Conservation (phyloP, 352 stramenopile genomes). For the Pythium myriotylum region DNA sequence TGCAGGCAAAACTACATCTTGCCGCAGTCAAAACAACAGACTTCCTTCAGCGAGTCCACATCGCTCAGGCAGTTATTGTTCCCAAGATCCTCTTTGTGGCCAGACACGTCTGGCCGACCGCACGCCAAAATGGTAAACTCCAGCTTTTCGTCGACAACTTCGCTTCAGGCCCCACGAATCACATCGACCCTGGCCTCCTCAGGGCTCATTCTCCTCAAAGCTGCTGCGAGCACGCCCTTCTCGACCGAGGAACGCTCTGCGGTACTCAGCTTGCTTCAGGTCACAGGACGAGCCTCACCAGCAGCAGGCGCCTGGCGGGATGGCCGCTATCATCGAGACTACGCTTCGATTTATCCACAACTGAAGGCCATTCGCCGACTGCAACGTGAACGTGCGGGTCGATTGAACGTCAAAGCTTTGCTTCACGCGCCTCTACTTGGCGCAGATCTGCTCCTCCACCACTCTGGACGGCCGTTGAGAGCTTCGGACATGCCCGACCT, state of each 20-base stretch:
- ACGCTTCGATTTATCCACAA: not conserved
- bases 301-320: not conserved
- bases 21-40: not conserved
- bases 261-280: not conserved
- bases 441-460: too few relatives aligned
- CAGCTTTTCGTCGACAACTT: not conserved
- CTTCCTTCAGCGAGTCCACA: not conserved
- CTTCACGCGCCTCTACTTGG: too few relatives aligned
- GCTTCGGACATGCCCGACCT: not conserved
- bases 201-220: too few relatives aligned
- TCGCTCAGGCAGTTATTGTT: not conserved
- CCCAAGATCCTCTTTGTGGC: not conserved
- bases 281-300: too few relatives aligned
- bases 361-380: not conserved
- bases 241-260: not conserved
- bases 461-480: too few relatives aligned
- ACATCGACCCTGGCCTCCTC: too few relatives aligned
- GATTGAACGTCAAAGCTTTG: too few relatives aligned
- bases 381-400: too few relatives aligned
- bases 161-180: too few relatives aligned
- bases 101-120: not conserved
- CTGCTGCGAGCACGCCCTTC: too few relatives aligned
- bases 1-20: not conserved
- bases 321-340: not conserved
- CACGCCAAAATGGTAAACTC: not conserved